Base-by-base conservation (phyloP, 306 rosid genomes). In the Cucurbita moschata region DNA sequence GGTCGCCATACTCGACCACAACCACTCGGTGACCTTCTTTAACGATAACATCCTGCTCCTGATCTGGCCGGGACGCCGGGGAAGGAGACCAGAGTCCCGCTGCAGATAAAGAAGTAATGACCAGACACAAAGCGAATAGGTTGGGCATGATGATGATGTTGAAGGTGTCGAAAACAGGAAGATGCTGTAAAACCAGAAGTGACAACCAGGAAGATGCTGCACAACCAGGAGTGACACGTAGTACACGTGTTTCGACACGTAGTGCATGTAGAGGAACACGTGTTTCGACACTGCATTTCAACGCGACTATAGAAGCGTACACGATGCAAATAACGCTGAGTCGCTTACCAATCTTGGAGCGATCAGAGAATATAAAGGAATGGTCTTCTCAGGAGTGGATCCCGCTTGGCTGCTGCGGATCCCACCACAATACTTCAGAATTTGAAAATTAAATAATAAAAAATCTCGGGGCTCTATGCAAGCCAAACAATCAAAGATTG, bases 321-420 rank as follows among this genome's bases (percentile, higher is more conserved):
- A 56, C 23, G 40, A 74, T 14, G 38, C 21, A 55, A 74, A 15
- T 10, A 35, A 21, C 6, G 57, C 37, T 42, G 52, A 10, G n/a
- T 65, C 4, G 40, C 73, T 38, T 83, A 95, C 97, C 89, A 91
- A 79, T 84, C 92, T 83, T 26, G 99, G 99, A 79, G 99, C 88
- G 71, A 91, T 82, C 23, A 21, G 23, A 21, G 23, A 21, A 21
- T 21, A 21, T 21, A 21, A 21, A 21, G 23, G 23, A 21, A 21
- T 21, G 0, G 23, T 21, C 23, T 21, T 21, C 23, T 21, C 23
- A 21, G 23, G 23, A 21, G 23, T 21, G 23, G 23, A 21, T 21
- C 23, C 23, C 23, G 23, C 23, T 21, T 21, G 23, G 23, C 23
- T 21, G 23, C 23, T 21, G 23, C 23, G 23, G 23, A 21, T 21